Conservation (phyloP, 805 yeast genomes). For the Lipomyces sp. region DNA sequence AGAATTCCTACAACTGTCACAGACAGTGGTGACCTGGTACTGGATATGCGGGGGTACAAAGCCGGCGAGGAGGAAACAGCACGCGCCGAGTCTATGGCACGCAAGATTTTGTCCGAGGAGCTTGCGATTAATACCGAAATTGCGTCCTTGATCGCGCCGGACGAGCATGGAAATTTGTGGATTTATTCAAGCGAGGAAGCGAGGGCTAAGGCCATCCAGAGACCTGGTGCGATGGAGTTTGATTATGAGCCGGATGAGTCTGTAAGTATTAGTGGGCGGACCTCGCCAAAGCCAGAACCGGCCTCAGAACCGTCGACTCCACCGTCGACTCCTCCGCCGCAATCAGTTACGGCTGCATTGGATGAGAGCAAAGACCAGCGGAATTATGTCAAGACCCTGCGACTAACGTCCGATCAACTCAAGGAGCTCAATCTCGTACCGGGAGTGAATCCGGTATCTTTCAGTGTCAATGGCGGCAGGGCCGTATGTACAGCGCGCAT, state of each 20-base stretch:
- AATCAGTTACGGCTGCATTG: neutral
- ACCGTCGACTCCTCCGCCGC: slow-evolving; percentile 24
- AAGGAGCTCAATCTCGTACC: slow-evolving; percentile 69
- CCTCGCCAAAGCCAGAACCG: slow-evolving; percentile 29
- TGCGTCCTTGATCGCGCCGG: slow-evolving; percentile 43
- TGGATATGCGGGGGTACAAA: slow-evolving; percentile 96
- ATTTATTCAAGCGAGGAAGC: slow-evolving; percentile 42
- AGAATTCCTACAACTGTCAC: slow-evolving; percentile 83
- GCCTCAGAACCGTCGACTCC: slow-evolving; percentile 21
- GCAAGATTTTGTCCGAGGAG: slow-evolving; percentile 76
- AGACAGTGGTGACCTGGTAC: slow-evolving; percentile 83
- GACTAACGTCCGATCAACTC: slow-evolving; percentile 90
- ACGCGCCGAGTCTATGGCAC: slow-evolving; percentile 75
- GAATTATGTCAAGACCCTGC: slow-evolving; percentile 76
- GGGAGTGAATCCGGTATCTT: slow-evolving; percentile 79
- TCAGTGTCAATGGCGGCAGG: slow-evolving; percentile 81
- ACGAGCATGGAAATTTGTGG: slow-evolving; percentile 45
- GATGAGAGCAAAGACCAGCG: slow-evolving; percentile 37
- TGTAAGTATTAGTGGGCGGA: neutral
- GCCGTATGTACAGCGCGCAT: slow-evolving; percentile 75
- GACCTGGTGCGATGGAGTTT: slow-evolving; percentile 32
- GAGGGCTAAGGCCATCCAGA: slow-evolving; percentile 31
- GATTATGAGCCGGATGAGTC: slow-evolving; percentile 35
- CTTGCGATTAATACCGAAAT: slow-evolving; percentile 50
- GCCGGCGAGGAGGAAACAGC: slow-evolving; percentile 78